Conservation (phyloP, 2,329 filamentous ascomycete genomes). For the Helotiales sp. region DNA sequence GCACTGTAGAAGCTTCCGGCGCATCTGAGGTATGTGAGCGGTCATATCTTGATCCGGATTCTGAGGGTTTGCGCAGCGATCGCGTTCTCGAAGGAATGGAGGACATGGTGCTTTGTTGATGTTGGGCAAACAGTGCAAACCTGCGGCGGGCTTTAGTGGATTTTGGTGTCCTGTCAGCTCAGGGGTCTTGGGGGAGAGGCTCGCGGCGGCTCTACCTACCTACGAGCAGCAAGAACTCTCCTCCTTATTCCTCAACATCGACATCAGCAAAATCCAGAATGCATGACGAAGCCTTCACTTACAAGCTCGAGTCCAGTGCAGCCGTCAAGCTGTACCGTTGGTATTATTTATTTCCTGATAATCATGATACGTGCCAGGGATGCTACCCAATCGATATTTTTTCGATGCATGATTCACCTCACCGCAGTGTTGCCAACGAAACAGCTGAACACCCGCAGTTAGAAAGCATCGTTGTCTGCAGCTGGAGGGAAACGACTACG, state of each 20-base stretch:
- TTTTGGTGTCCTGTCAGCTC: background rate
- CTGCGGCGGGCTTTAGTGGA: background rate
- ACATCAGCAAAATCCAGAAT: background rate
- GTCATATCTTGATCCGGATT: slow-evolving; percentile 9
- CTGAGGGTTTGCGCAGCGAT: slow-evolving; percentile 35
- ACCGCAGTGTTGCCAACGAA: background rate
- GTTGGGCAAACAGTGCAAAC: slow-evolving; percentile 1
- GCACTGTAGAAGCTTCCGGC: slow-evolving; percentile 16
- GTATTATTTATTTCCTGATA: background rate
- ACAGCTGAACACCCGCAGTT: background rate
- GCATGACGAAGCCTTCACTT: background rate
- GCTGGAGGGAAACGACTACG: background rate
- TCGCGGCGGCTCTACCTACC: background rate
- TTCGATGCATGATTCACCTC: background rate
- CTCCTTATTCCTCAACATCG: background rate
- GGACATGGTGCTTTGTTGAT: slow-evolving; percentile 28
- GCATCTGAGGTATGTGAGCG: slow-evolving; percentile 1
- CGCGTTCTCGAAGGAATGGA: slow-evolving; percentile 35
- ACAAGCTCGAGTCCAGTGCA: background rate
- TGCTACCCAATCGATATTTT: background rate
- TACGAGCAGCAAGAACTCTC: background rate
- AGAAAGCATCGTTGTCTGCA: background rate
- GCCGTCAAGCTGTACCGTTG: background rate
- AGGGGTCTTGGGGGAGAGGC: background rate
- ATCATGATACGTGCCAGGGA: background rate